phyloP scores from a whole-genome alignment of 129 eudicot species.

The Scalesia atractyloides region DNA sequence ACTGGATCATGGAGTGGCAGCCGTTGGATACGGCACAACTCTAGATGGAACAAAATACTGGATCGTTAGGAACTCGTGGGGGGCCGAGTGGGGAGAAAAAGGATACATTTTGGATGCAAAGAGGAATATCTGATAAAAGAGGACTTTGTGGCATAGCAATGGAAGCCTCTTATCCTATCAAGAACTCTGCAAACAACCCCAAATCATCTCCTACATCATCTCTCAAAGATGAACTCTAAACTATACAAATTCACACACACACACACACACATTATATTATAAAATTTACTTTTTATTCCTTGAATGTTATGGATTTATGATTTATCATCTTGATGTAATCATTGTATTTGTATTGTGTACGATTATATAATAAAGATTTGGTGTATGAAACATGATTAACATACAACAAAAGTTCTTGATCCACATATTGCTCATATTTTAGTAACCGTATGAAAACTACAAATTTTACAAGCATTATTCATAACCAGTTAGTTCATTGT shows the following conservation, averaged over 20 bases:
- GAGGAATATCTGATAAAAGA: constrained; percentile 40
- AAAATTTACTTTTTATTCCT: constrained; percentile 10
- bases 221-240: constrained; percentile 50
- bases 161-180: constrained; percentile 55
- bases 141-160: constrained; percentile 60
- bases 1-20: constrained; percentile 84
- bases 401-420: no score
- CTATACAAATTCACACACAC: constrained; percentile 14
- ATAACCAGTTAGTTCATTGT: background rate
- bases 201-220: constrained; percentile 22
- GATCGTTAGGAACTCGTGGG: constrained; percentile 72
- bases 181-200: constrained; percentile 42
- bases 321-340: constrained; percentile 26
- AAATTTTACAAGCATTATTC: no score
- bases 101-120: constrained; percentile 74
- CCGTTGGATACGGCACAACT: constrained; percentile 58
- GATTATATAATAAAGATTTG: constrained; percentile 38
- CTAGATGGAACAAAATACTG: constrained; percentile 82
- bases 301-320: constrained; percentile 1
- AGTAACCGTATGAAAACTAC: no score
- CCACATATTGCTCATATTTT: no score
- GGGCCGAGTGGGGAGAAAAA: constrained; percentile 61
- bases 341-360: constrained; percentile 19
- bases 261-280: constrained; percentile 1
- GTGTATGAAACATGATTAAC: no score